phyloP scores from a whole-genome alignment of 768 basidiomycete species.

The Daedaleopsis nitida region DNA sequence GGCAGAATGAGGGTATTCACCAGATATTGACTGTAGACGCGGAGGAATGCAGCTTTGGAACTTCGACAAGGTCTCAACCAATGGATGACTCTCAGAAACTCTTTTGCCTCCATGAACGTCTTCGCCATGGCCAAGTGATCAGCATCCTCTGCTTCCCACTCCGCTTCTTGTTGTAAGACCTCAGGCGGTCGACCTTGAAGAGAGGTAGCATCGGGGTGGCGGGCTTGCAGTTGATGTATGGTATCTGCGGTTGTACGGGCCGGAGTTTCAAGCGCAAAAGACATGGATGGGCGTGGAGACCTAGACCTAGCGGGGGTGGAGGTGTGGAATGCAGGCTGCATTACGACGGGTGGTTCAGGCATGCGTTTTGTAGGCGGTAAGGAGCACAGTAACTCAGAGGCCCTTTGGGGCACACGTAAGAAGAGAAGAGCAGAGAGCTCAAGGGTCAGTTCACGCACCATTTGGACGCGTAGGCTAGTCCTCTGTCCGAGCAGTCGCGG shows the following conservation, averaged over 20 bases:
- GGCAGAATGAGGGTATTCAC: slow-evolving; percentile 49
- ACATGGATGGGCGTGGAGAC: slow-evolving; percentile 17
- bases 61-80: slow-evolving; percentile 67
- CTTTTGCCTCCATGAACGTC: slow-evolving; percentile 73
- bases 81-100: slow-evolving; percentile 73
- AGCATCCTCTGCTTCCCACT: slow-evolving; percentile 61
- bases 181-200: slow-evolving; percentile 36
- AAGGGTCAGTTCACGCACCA: slow-evolving; percentile 51
- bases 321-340: slow-evolving; percentile 47
- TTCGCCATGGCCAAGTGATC: slow-evolving; percentile 75
- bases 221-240: slow-evolving; percentile 14
- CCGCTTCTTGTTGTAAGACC: slow-evolving; percentile 40
- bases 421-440: neutral
- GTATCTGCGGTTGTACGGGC: slow-evolving; percentile 16
- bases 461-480: slow-evolving; percentile 70
- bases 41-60: slow-evolving; percentile 73
- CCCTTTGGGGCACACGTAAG: slow-evolving; percentile 46
- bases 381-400: slow-evolving; percentile 72
- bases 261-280: slow-evolving; percentile 13
- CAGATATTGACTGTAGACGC: slow-evolving; percentile 80
- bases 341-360: slow-evolving; percentile 27
- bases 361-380: slow-evolving; percentile 52
- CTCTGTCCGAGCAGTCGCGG: slow-evolving; percentile 74
- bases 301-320: slow-evolving; percentile 59
- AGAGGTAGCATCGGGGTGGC: slow-evolving; percentile 41